Evolutionary conservation across 345 rosid species (phyloP).

Genomic region (Tarenaya hassleriana): DNA sequence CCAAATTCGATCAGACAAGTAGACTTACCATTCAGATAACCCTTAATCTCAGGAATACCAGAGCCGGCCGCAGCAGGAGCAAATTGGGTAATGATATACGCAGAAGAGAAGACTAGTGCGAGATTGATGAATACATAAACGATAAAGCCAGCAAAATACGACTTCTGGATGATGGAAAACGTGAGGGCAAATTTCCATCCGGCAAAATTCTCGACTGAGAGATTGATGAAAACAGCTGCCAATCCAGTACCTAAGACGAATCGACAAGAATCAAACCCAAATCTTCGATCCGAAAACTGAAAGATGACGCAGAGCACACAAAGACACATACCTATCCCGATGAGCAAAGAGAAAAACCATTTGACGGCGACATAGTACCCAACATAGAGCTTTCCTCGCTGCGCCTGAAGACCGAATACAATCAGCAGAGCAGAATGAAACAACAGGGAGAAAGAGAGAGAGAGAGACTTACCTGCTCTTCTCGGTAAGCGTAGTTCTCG

Average conservation of each 20-base stretch:
- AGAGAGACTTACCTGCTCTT: constrained; percentile 56
- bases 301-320: too few species aligned
- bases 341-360: constrained; percentile 93
- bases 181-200: constrained; percentile 88
- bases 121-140: constrained; percentile 74
- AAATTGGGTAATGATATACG: constrained; percentile 71
- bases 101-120: constrained; percentile 81
- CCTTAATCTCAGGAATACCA: constrained; percentile 97
- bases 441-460: neutral
- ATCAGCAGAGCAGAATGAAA: neutral
- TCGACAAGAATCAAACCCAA: neutral
- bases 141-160: constrained; percentile 77
- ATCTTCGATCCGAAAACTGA: neutral
- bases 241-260: constrained; percentile 74
- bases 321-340: constrained; percentile 9
- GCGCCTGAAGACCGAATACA: constrained; percentile 42
- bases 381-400: constrained; percentile 73
- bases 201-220: constrained; percentile 94
- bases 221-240: constrained; percentile 86
- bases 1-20: neutral
- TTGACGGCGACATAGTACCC: constrained; percentile 69
- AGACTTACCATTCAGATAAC: constrained; percentile 87
- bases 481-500: constrained; percentile 87
- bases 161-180: constrained; percentile 74
- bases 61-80: constrained; percentile 99